Conservation (phyloP, 768 basidiomycete species). For the Porphyrellus cyaneotinctus region DNA sequence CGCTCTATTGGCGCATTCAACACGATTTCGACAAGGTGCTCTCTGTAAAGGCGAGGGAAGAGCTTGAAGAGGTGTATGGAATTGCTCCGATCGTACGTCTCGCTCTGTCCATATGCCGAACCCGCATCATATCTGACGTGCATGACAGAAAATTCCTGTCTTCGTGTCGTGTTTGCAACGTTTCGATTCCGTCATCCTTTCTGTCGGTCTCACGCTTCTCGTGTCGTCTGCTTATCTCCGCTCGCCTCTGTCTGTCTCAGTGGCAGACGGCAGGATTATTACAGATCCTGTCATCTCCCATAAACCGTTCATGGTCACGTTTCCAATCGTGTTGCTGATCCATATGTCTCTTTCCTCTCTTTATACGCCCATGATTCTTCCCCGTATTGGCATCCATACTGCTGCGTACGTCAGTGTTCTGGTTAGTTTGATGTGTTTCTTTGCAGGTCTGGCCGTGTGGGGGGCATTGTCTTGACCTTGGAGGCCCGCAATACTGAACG, state of each 20-base stretch:
- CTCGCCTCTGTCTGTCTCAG: constrained; percentile 41
- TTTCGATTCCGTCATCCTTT: constrained; percentile 66
- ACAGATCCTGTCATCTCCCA: constrained; percentile 28
- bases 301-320: constrained; percentile 36
- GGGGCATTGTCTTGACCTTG: constrained; percentile 47
- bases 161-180: constrained; percentile 77
- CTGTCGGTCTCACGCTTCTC: constrained; percentile 54
- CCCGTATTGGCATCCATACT: constrained; percentile 69
- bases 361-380: constrained; percentile 64
- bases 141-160: constrained; percentile 62
- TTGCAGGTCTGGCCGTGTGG: constrained; percentile 72
- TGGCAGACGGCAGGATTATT: constrained; percentile 13
- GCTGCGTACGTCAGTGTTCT: constrained; percentile 69
- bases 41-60: constrained; percentile 61
- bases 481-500: not conserved
- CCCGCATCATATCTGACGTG: constrained; percentile 2
- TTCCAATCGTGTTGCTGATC: constrained; percentile 42
- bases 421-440: constrained; percentile 64
- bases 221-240: constrained; percentile 59
- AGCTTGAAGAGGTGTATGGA: constrained; percentile 77
- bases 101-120: not conserved
- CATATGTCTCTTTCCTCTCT: constrained; percentile 57
- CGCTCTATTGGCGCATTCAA: constrained; percentile 46
- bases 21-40: constrained; percentile 64
- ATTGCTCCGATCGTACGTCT: constrained; percentile 69